Evolutionary conservation across 768 basidiomycete species (phyloP), one percentile per base, ranked within the genome.

Genomic region (Pholiota conissans): DNA sequence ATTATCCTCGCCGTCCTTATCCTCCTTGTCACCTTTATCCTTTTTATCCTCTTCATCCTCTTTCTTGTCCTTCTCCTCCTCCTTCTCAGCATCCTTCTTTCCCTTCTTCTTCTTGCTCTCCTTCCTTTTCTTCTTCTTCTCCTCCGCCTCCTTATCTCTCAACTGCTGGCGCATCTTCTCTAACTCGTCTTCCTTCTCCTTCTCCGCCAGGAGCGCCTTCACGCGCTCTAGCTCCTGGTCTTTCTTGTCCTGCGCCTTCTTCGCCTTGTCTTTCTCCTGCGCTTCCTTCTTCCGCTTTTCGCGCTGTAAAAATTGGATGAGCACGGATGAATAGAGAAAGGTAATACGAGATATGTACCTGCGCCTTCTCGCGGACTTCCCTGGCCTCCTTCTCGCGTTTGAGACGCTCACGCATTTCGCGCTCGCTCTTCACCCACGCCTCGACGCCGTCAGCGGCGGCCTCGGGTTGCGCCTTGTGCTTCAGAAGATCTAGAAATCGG

Each of bases 381-480:
- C 83, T 76, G 50, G 80, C 86, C 67, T 90, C 90, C 65, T 85
- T 86, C 75, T 93, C 91, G 65, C 81, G 80, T 74, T 81, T 79
- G 59, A 92, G 73, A 62, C 86, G 80, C 72, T 89, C 90, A 61
- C 81, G 79, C 78, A 93, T 84, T 71, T 85, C 84, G 61, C 89
- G 81, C 75, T 93, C 91, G 52, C 79, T 76, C 50, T 81, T 71
- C 14, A 93, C 90, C 93, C 93, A 95, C 35, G 74, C 79, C 0
- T 76, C 77, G 20, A 85, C 86, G 11, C 82, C 85, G 20, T 77
- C 74, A 2, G 91, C 87, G 24, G 92, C 91, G 1, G 79, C 77
- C 65, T 92, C 88, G 2, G 93, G 92, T 53, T 89, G 79, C 20
- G 87, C 85, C 74, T 95, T 95, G 76, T 93, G 87, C 73, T 88